Percentiles rank a stretch among this genome's conserved stretches.
Evolutionary conservation across 768 basidiomycete genomes (phyloP).

Genomic region (Symmetrospora coprosmae): DNA sequence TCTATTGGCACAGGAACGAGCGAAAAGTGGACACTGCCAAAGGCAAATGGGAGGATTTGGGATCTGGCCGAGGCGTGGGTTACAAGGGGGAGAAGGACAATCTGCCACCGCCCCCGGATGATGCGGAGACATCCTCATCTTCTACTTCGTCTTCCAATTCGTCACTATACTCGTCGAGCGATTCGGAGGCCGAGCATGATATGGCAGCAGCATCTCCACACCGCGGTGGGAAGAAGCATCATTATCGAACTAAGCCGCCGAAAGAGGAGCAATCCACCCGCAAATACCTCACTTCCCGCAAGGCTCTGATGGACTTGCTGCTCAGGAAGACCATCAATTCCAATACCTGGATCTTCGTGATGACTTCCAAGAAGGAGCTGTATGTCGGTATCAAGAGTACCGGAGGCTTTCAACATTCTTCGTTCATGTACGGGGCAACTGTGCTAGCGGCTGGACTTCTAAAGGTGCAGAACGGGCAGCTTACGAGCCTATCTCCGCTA

Average conservation of each 20-base stretch:
- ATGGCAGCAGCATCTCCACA: too few species aligned
- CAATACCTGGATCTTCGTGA: slow-evolving; percentile 15
- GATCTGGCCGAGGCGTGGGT: slow-evolving; percentile 35
- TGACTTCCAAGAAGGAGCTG: slow-evolving; percentile 27
- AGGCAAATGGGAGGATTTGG: slow-evolving; percentile 25
- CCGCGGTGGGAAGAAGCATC: background rate
- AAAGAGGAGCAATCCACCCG: too few species aligned
- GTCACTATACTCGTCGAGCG: slow-evolving; percentile 18
- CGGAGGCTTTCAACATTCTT: slow-evolving; percentile 39
- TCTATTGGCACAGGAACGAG: slow-evolving; percentile 29
- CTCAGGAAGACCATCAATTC: slow-evolving; percentile 37
- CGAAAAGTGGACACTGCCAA: slow-evolving; percentile 34
- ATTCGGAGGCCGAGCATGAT: slow-evolving; percentile 10
- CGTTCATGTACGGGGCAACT: slow-evolving; percentile 32
- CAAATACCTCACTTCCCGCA: slow-evolving; percentile 31
- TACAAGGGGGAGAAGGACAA: slow-evolving; percentile 33
- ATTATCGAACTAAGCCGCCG: too few species aligned
- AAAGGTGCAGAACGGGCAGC: slow-evolving; percentile 27
- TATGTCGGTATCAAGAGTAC: slow-evolving; percentile 39
- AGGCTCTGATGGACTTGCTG: slow-evolving; percentile 35
- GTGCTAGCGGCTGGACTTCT: slow-evolving; percentile 27
- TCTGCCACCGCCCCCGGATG: slow-evolving; percentile 5
- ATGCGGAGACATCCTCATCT: background rate
- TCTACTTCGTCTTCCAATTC: background rate
- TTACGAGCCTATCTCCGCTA: slow-evolving; percentile 28